Conservation (phyloP, 345 rosid genomes). For the Pistacia integerrima region DNA sequence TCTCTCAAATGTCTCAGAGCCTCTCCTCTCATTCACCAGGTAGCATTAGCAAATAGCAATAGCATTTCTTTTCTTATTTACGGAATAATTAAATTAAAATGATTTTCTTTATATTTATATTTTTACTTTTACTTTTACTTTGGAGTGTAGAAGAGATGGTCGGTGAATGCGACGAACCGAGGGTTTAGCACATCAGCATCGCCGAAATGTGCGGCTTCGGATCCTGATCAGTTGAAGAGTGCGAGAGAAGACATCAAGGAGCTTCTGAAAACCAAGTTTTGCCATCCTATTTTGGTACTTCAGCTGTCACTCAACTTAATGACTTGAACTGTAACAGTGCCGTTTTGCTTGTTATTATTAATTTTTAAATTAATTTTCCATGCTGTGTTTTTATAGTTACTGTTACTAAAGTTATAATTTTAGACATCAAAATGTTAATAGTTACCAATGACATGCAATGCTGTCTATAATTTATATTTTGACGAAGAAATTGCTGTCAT, state of each 20-base stretch:
- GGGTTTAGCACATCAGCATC: slow-evolving; percentile 45
- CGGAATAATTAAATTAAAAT: no score
- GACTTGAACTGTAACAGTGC: neutral
- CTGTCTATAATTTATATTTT: no score
- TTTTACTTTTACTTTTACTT: neutral
- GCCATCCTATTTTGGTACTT: slow-evolving; percentile 83
- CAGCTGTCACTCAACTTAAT: neutral
- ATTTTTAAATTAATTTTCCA: no score
- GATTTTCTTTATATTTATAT: slow-evolving; percentile 5
- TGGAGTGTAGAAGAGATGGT: slow-evolving; percentile 40
- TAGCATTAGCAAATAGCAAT: slow-evolving; percentile 25
- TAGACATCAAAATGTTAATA: no score
- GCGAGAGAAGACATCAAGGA: slow-evolving; percentile 89
- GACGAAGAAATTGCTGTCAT: no score
- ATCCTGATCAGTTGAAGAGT: slow-evolving; percentile 77
- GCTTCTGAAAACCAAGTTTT: slow-evolving; percentile 69
- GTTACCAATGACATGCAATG: neutral
- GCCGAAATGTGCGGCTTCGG: slow-evolving; percentile 65
- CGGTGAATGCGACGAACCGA: slow-evolving; percentile 30
- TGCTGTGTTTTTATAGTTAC: neutral
- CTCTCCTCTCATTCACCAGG: slow-evolving; percentile 54
- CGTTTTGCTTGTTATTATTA: neutral
- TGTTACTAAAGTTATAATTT: no score
- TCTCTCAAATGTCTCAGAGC: slow-evolving; percentile 57
- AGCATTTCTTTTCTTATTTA: no score